These are phyloP conservation scores for Selenicereus undatus DNA, from an alignment of 148 eudicot species.

Conservation along the genomic window DNA sequence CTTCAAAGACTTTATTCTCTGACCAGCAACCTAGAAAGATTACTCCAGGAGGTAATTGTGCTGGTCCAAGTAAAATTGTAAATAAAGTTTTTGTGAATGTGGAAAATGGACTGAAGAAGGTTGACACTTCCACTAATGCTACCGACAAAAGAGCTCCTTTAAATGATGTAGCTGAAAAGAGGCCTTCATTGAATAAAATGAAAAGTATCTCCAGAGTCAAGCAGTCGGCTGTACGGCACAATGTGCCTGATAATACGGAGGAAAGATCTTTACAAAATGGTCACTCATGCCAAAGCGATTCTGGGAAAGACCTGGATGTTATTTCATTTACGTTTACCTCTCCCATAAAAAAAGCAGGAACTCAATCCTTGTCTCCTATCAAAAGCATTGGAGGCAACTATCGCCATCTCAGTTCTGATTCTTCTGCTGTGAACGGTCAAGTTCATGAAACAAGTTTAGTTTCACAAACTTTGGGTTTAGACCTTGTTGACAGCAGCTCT, in stretches of 20 bases:
- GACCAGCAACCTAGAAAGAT: constrained; percentile 46
- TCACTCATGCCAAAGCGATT: constrained; percentile 36
- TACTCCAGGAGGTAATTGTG: constrained; percentile 30
- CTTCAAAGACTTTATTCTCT: constrained; percentile 40
- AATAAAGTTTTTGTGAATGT: constrained; percentile 50
- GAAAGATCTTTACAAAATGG: constrained; percentile 44
- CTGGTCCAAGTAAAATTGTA: constrained; percentile 50
- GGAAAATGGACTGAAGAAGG: constrained; percentile 43
- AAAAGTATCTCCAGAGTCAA: constrained; percentile 47
- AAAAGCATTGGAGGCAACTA: constrained; percentile 31
- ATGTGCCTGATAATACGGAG: constrained; percentile 27
- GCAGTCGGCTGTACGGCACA: constrained; percentile 27
- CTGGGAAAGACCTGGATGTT: constrained; percentile 66
- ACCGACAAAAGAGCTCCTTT: constrained; percentile 38
- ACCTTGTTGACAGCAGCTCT: constrained; percentile 57
- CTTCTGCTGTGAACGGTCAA: constrained; percentile 28
- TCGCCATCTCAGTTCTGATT: constrained; percentile 18
- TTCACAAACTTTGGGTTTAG: constrained; percentile 40
- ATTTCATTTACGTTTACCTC: constrained; percentile 94
- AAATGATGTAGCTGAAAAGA: constrained; percentile 39
- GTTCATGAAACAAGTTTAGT: constrained; percentile 27
- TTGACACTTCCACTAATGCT: constrained; percentile 27
- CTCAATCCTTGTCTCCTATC: constrained; percentile 35
- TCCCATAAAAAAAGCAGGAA: constrained; percentile 67
- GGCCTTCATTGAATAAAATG: constrained; percentile 37